These are phyloP conservation scores for Diddensiella santjacobensis DNA, from an alignment of 805 yeast genomes.

Conservation along the genomic window DNA sequence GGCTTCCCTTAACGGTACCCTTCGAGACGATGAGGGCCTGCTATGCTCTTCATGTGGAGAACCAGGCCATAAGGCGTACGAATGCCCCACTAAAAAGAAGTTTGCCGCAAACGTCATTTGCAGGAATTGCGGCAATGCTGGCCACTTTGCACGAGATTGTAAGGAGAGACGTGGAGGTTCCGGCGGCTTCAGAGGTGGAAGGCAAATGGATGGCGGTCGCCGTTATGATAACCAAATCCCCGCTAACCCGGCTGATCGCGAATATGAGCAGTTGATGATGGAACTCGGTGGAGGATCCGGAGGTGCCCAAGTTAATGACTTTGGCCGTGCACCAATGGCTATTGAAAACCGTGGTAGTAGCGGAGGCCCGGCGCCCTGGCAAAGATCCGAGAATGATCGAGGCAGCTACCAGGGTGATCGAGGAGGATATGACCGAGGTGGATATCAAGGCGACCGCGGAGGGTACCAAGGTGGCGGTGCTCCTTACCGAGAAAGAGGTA, in stretches of 20 bases:
- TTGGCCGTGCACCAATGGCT: neutral
- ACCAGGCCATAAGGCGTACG: slow-evolving; percentile 58
- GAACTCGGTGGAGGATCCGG: slow-evolving; percentile 32
- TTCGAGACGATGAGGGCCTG: slow-evolving; percentile 70
- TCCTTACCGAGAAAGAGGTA: slow-evolving; percentile 1
- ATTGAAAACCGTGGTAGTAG: slow-evolving; percentile 2
- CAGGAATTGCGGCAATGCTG: slow-evolving; percentile 71
- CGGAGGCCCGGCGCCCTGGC: too few species aligned
- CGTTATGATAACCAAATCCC: slow-evolving; percentile 4
- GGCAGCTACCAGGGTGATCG: slow-evolving; percentile 2
- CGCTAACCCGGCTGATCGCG: slow-evolving; percentile 40
- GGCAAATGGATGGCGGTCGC: slow-evolving; percentile 6
- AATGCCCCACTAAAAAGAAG: slow-evolving; percentile 53
- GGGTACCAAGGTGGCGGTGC: slow-evolving; percentile 1
- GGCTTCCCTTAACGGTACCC: slow-evolving; percentile 91
- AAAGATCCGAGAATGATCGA: neutral
- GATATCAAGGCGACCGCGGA: neutral
- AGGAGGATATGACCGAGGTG: slow-evolving; percentile 2
- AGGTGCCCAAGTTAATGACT: neutral
- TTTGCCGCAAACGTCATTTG: slow-evolving; percentile 62
- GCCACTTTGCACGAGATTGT: slow-evolving; percentile 90
- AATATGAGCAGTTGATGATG: slow-evolving; percentile 49
- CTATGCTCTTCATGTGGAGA: slow-evolving; percentile 65
- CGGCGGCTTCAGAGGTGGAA: slow-evolving; percentile 10
- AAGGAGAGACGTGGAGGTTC: slow-evolving; percentile 35